Evolutionary conservation across 192 early-diverging fungal genomes (phyloP).

Genomic region (Phycomyces blakesleeanus): DNA sequence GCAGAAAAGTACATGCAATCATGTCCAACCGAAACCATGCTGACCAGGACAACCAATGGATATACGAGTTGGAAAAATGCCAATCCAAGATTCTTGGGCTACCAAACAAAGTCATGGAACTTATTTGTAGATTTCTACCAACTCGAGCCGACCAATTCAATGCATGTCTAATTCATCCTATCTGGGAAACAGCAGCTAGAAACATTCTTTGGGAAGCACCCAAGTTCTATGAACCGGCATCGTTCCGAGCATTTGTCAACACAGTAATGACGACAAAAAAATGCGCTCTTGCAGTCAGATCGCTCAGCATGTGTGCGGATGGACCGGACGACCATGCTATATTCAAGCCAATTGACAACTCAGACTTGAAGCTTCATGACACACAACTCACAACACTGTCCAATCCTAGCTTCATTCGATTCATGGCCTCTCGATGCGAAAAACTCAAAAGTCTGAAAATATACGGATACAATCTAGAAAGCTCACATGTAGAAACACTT

Average conservation of each 20-base stretch:
- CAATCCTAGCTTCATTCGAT: conserved; percentile 18
- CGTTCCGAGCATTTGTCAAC: conserved; percentile 26
- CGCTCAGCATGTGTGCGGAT: conserved; percentile 23
- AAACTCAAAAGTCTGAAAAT: conserved; percentile 26
- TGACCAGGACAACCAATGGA: conserved; percentile 12
- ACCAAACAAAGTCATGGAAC: conserved; percentile 15
- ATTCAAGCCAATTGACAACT: not conserved
- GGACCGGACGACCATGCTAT: not conserved
- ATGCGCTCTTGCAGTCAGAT: conserved; percentile 22
- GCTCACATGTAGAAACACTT: conserved; percentile 13
- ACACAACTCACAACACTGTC: conserved; percentile 1
- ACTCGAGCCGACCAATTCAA: conserved; percentile 20
- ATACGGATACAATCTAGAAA: conserved; percentile 35
- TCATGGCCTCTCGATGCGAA: conserved; percentile 26
- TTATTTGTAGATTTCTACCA: conserved; percentile 23
- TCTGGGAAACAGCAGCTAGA: conserved; percentile 29
- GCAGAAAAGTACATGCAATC: too few species aligned
- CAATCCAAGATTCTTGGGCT: conserved; percentile 7
- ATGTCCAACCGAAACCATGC: not conserved
- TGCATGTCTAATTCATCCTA: conserved; percentile 29
- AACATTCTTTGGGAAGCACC: conserved; percentile 38
- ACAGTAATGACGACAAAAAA: conserved; percentile 4
- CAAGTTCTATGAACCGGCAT: conserved; percentile 21
- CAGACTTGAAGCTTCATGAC: not conserved
- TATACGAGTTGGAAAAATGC: conserved; percentile 13